phyloP scores from a whole-genome alignment of 441 rosid species.

The Populus hybrid region DNA sequence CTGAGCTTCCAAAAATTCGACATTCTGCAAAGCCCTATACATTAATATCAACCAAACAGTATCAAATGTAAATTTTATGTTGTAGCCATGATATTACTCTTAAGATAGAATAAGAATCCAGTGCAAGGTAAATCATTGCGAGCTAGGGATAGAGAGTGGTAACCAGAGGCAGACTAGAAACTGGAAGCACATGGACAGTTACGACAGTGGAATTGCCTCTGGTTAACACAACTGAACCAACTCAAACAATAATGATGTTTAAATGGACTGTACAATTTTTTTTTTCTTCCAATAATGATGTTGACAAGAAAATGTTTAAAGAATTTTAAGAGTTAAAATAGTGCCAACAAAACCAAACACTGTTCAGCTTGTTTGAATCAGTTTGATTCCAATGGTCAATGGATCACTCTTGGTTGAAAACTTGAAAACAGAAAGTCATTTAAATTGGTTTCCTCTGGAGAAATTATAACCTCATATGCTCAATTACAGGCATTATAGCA shows the following conservation, averaged over 20 bases:
- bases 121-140: slow-evolving; percentile 6
- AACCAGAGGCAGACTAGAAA: slow-evolving; percentile 8
- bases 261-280: background rate
- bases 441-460: background rate
- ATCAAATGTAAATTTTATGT: slow-evolving; percentile 32
- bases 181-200: background rate
- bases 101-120: slow-evolving; percentile 2
- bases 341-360: background rate
- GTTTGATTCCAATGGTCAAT: background rate
- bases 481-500: background rate
- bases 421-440: background rate
- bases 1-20: slow-evolving; percentile 91
- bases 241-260: background rate
- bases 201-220: background rate
- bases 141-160: slow-evolving; percentile 1
- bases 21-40: slow-evolving; percentile 98
- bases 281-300: background rate
- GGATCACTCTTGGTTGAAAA: background rate
- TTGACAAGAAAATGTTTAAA: background rate
- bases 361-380: background rate
- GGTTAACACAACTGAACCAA: background rate
- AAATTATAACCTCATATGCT: background rate
- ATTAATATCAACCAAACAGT: slow-evolving; percentile 57
- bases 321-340: background rate
- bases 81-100: background rate